These are phyloP conservation scores for Pyricularia grisea DNA, from an alignment of 2,329 filamentous ascomycete genomes.

Conservation along the genomic window DNA sequence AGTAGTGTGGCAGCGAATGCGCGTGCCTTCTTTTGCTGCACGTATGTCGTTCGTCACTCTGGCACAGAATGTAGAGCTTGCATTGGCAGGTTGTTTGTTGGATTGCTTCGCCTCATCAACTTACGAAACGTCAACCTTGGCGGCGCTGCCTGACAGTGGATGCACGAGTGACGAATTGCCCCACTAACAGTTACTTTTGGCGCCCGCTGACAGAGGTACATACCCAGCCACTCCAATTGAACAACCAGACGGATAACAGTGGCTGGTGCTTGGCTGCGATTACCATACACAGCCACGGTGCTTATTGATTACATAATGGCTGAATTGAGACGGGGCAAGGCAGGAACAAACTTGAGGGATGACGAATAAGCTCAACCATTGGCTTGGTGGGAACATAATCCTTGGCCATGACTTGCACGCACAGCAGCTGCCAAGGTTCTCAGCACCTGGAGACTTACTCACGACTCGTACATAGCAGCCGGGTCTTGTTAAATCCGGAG, in stretches of 20 bases:
- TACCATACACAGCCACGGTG: not conserved
- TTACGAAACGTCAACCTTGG: constrained; percentile 7
- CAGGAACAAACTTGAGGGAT: not conserved
- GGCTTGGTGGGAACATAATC: not conserved
- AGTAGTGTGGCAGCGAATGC: not conserved
- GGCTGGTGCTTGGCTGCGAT: not conserved
- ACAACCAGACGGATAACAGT: not conserved
- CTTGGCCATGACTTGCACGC: not conserved
- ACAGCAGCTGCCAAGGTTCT: not conserved
- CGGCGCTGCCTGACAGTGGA: constrained; percentile 8
- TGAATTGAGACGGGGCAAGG: too few species aligned
- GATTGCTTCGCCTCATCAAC: constrained; percentile 6
- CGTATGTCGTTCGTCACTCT: not conserved
- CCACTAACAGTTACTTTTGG: constrained; percentile 2
- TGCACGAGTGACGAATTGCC: constrained; percentile 7
- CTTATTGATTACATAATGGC: not conserved
- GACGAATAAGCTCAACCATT: not conserved
- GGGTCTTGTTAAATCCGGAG: not conserved
- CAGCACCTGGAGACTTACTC: not conserved
- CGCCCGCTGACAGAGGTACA: not conserved
- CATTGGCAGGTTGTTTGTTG: not conserved
- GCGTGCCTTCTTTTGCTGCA: not conserved
- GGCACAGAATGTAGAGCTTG: not conserved
- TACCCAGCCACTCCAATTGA: not conserved
- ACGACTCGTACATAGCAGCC: not conserved